These are phyloP conservation scores for Globisporangium radiosum DNA, from an alignment of 352 stramenopile species.

Conservation along the genomic window DNA sequence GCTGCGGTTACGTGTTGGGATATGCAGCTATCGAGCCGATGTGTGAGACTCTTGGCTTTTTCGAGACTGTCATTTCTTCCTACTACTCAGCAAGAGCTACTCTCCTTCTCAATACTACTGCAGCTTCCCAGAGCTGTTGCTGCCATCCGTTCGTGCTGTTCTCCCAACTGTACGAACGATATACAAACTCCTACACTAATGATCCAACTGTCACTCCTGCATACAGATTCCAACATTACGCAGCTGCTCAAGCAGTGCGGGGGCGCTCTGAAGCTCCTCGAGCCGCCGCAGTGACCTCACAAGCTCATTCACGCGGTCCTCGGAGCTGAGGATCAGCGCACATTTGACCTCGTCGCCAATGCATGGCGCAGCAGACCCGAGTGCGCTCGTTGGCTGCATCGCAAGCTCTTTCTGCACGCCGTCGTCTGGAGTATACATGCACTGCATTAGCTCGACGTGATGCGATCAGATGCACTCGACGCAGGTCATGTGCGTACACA, in stretches of 20 bases:
- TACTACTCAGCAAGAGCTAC: too few species aligned
- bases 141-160: too few species aligned
- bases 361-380: slow-evolving; percentile 16
- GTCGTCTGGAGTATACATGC: slow-evolving; percentile 24
- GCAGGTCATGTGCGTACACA: slow-evolving; percentile 20
- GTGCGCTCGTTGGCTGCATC: slow-evolving; percentile 21
- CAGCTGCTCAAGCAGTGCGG: slow-evolving; percentile 34
- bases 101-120: too few species aligned
- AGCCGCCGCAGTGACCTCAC: slow-evolving; percentile 36
- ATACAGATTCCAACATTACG: too few species aligned
- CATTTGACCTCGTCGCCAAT: slow-evolving; percentile 47
- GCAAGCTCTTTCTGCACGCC: slow-evolving; percentile 23
- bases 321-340: slow-evolving; percentile 51
- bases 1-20: too few species aligned
- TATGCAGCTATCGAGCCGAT: too few species aligned
- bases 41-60: too few species aligned
- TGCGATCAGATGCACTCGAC: background rate
- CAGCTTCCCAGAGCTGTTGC: too few species aligned
- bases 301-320: slow-evolving; percentile 29
- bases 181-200: too few species aligned
- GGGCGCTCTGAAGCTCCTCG: slow-evolving; percentile 34
- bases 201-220: too few species aligned
- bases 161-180: too few species aligned
- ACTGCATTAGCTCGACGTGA: background rate
- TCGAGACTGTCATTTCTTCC: too few species aligned